Base-by-base conservation (phyloP, 2,329 filamentous ascomycete species). In the Penicillium brasilianum region DNA sequence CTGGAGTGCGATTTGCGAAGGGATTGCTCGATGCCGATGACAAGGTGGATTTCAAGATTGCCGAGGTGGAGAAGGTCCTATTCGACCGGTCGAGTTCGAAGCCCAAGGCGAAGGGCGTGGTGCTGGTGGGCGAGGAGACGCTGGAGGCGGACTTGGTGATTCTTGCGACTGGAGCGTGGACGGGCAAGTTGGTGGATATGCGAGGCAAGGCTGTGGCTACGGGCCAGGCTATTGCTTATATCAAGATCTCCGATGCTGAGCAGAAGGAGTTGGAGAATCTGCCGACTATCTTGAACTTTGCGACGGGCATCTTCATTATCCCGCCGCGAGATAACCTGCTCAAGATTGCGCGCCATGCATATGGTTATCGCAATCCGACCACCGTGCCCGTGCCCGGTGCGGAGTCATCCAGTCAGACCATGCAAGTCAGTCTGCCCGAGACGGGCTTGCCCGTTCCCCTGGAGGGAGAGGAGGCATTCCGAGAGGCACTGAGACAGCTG, bases 121-220 rank as follows among this genome's bases (percentile, higher is more conserved):
- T 72, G 34, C 79, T 90, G 11, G 69, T 71, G 1, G 78, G 85
- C 62, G 83, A 82, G 1, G 75, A 75, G 7, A 78, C 73, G 10
- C 65, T 92, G 7, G 78, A 77, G 4, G 91, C 90, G 1, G 90
- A 92, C 60, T 82, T 96, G 8, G 88, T 91, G 36, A 82, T 97
- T 58, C 83, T 96, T 2, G 93, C 94, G 0, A 88, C 93, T 0
- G 94, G 94, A 16, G 93, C 94, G 4, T 98, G 94, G 93, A 92
- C 91, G 2, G 86, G 88, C 2, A 84, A 85, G 1, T 83, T 97
- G 22, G 79, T 97, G 58, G 90, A 97, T 75, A 81, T 97, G 0
- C 83, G 88, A 50, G 91, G 92, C 28, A 86, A 90, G 48, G 88
- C 88, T 41, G 85, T 90, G 65, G 90, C 93, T 2, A 96, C 92